Conservation (phyloP, 139 green algal genomes). For the Chloropicon primus region DNA sequence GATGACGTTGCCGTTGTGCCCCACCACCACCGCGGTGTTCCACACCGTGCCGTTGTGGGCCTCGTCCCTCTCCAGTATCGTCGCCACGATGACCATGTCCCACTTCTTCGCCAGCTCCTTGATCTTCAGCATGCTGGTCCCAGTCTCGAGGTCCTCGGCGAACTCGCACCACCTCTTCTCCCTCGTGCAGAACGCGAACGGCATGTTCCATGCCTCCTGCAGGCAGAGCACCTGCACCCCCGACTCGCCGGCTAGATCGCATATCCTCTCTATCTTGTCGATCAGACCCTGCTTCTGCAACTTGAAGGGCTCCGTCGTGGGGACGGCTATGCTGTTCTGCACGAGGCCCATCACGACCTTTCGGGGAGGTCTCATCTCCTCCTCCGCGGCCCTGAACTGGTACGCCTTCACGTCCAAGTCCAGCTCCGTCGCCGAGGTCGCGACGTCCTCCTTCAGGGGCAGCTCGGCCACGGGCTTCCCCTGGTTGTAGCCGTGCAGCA, state of each 20-base stretch:
- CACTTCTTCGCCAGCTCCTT: constrained; percentile 35
- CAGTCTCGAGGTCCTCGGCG: constrained; percentile 62
- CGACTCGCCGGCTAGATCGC: constrained; percentile 51
- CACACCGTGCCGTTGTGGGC: constrained; percentile 75
- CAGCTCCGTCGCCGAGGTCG: neutral
- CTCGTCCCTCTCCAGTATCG: constrained; percentile 79
- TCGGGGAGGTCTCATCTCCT: constrained; percentile 63
- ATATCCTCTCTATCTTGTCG: constrained; percentile 37
- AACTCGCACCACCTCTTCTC: constrained; percentile 89
- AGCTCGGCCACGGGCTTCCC: constrained; percentile 36
- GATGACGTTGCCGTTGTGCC: constrained; percentile 75
- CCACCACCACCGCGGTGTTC: constrained; percentile 97
- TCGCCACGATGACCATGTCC: constrained; percentile 78
- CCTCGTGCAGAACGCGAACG: constrained; percentile 92
- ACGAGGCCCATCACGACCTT: constrained; percentile 70
- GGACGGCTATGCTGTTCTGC: constrained; percentile 61
- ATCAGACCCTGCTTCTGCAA: constrained; percentile 66
- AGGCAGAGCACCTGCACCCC: constrained; percentile 85
- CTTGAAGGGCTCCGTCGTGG: constrained; percentile 65
- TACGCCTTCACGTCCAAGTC: constrained; percentile 60
- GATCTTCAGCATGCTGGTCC: constrained; percentile 36
- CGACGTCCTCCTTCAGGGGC: constrained; percentile 5
- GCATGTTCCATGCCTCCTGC: constrained; percentile 87
- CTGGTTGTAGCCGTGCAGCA: constrained; percentile 63
- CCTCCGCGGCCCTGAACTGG: constrained; percentile 49